phyloP scores from a whole-genome alignment of 805 yeast species.

The Kodamaea sagamina region DNA sequence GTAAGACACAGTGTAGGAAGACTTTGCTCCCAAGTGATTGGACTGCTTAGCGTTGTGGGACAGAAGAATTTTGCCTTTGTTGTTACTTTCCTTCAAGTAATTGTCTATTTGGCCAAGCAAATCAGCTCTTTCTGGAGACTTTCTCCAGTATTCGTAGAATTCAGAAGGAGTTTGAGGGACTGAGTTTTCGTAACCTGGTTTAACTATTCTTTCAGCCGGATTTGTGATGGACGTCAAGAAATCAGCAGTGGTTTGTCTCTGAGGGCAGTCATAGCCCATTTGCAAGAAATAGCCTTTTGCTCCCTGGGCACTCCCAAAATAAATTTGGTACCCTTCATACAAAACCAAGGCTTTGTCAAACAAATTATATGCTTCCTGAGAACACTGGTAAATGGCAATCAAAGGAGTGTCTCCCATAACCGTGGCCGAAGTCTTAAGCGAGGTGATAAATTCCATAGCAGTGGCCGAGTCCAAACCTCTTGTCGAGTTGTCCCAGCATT shows the following conservation, averaged over 20 bases:
- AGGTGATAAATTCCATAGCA: conserved; percentile 29
- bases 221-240: conserved; percentile 67
- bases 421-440: conserved; percentile 29
- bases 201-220: conserved; percentile 56
- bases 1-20: conserved; percentile 39
- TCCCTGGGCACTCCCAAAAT: conserved; percentile 43
- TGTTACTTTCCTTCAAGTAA: conserved; percentile 30
- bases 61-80: conserved; percentile 19
- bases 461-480: conserved; percentile 34
- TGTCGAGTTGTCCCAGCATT: conserved; percentile 48
- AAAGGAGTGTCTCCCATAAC: conserved; percentile 28
- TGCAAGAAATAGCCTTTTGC: conserved; percentile 53
- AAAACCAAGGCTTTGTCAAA: conserved; percentile 51
- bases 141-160: conserved; percentile 60
- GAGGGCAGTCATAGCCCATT: conserved; percentile 65
- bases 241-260: conserved; percentile 69
- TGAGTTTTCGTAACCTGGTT: conserved; percentile 49
- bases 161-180: conserved; percentile 60
- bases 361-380: conserved; percentile 45
- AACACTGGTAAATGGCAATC: conserved; percentile 32
- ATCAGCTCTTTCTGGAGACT: conserved; percentile 50
- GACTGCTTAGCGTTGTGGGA: conserved; percentile 40
- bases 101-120: conserved; percentile 45
- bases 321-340: conserved; percentile 50
- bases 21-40: conserved; percentile 34